Conservation (phyloP, 2,329 filamentous ascomycete species). For the Didymella exigua region DNA sequence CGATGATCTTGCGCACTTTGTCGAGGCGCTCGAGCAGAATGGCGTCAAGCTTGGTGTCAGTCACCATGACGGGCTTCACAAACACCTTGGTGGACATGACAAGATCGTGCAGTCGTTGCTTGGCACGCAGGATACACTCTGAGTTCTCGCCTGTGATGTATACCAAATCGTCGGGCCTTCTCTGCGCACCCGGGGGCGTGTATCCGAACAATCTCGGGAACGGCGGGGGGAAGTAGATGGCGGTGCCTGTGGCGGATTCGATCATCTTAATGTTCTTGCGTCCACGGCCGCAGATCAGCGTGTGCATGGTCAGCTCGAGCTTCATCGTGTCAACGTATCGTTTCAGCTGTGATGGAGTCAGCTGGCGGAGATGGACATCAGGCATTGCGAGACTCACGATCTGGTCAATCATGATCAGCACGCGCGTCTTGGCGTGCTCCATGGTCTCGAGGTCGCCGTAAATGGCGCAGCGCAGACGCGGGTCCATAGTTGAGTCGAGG, state of each 20-base stretch:
- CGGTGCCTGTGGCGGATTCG: slow-evolving; percentile 91
- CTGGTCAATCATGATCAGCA: slow-evolving; percentile 96
- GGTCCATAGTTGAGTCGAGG: slow-evolving; percentile 81
- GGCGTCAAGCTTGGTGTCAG: slow-evolving; percentile 91
- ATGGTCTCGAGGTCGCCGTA: slow-evolving; percentile 95
- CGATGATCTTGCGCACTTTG: slow-evolving; percentile 97
- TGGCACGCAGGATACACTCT: slow-evolving; percentile 84
- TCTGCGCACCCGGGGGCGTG: slow-evolving; percentile 77
- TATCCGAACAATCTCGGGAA: slow-evolving; percentile 93
- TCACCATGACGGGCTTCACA: slow-evolving; percentile 90
- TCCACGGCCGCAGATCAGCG: slow-evolving; percentile 88
- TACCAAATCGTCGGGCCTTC: slow-evolving; percentile 85
- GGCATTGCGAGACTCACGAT: slow-evolving; percentile 64
- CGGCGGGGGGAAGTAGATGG: slow-evolving; percentile 96
- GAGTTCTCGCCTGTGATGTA: slow-evolving; percentile 91
- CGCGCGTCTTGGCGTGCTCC: slow-evolving; percentile 94
- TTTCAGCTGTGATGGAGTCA: slow-evolving; percentile 63
- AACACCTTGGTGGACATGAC: slow-evolving; percentile 75
- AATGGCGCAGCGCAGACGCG: slow-evolving; percentile 89
- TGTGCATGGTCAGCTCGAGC: slow-evolving; percentile 86
- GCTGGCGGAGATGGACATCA: slow-evolving; percentile 30
- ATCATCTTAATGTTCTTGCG: slow-evolving; percentile 98
- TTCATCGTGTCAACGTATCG: slow-evolving; percentile 78
- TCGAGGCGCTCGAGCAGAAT: slow-evolving; percentile 89
- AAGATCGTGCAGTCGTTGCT: slow-evolving; percentile 87